Evolutionary conservation across 1,284 basidiomycete species (phyloP), one percentile per base, ranked within the genome.

Genomic region (Lignosus rhinocerotis): DNA sequence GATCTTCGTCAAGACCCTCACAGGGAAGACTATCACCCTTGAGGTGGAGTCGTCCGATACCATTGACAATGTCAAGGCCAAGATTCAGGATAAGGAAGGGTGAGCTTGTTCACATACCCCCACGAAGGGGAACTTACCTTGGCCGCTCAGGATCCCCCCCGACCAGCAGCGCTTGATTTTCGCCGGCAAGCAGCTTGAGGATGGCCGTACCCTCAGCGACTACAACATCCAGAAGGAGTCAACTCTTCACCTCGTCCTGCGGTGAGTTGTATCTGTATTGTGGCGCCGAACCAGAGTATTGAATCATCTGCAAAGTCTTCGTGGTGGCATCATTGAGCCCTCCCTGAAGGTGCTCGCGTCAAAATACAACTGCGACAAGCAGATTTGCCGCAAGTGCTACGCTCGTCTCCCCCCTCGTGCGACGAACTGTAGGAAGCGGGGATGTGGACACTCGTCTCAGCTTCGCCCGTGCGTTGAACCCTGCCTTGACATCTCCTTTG

Each of bases 151-250:
- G 66, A 95, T 94, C 66, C 93, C 93, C 63, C 93, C 93, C 65
- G 93, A 95, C 79, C 93, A 96, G 76, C 93, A 96, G 74, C 92
- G 93, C 70, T 84, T 95, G 67, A 96, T 96, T 78, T 96, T 96
- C 69, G 93, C 92, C 65, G 93, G 94, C 67, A 96, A 96, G 85
- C 94, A 96, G 78, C 90, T 98, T 67, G 95, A 97, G 80, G 95
- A 98, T 76, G 95, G 95, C 61, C 90, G 94, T 71, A 97, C 94
- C 43, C 83, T 97, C 59, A 89, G 84, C 69, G 95, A 97, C 81
- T 97, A 97, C 83, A 96, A 96, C 83, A 97, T 97, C 79, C 96
- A 99, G 83, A 98, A 98, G 84, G 96, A 98, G 81, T 95, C 93
- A 17, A 98, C 96, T 44, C 91, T 98, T 68, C 96, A 98, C 80